phyloP scores from a whole-genome alignment of 805 yeast species.

The Sungouiozyma ichnusensis region DNA sequence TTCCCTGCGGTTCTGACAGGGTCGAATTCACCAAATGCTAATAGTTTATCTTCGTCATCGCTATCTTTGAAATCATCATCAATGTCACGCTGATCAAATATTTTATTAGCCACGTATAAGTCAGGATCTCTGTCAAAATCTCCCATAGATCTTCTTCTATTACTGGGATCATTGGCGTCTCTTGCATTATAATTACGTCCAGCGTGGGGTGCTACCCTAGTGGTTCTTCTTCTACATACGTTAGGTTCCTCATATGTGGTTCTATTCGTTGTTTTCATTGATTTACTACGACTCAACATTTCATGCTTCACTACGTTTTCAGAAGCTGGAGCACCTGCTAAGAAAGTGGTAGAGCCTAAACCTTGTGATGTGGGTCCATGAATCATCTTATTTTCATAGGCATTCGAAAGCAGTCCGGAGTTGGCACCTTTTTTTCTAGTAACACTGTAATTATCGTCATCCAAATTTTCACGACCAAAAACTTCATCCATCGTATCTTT shows the following conservation, averaged over 20 bases:
- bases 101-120: neutral
- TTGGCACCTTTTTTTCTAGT: slow-evolving; percentile 40
- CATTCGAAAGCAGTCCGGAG: slow-evolving; percentile 61
- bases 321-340: slow-evolving; percentile 93
- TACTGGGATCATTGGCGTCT: neutral
- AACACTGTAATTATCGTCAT: slow-evolving; percentile 31
- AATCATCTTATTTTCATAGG: slow-evolving; percentile 44
- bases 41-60: slow-evolving; percentile 1
- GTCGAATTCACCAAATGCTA: slow-evolving; percentile 30
- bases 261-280: slow-evolving; percentile 27
- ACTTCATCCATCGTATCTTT: slow-evolving; percentile 59
- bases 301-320: slow-evolving; percentile 34
- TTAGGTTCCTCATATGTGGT: neutral
- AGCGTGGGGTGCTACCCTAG: neutral
- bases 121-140: slow-evolving; percentile 11
- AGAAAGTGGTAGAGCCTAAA: slow-evolving; percentile 79
- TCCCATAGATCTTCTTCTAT: slow-evolving; percentile 17
- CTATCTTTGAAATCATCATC: slow-evolving; percentile 16
- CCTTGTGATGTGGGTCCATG: slow-evolving; percentile 86
- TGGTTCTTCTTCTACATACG: neutral
- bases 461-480: slow-evolving; percentile 51
- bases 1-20: slow-evolving; percentile 24
- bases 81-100: neutral
- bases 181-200: slow-evolving; percentile 5
- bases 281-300: slow-evolving; percentile 45